Conservation (phyloP, 176 grass and related monocot genomes). For the Aegilops speltoides region DNA sequence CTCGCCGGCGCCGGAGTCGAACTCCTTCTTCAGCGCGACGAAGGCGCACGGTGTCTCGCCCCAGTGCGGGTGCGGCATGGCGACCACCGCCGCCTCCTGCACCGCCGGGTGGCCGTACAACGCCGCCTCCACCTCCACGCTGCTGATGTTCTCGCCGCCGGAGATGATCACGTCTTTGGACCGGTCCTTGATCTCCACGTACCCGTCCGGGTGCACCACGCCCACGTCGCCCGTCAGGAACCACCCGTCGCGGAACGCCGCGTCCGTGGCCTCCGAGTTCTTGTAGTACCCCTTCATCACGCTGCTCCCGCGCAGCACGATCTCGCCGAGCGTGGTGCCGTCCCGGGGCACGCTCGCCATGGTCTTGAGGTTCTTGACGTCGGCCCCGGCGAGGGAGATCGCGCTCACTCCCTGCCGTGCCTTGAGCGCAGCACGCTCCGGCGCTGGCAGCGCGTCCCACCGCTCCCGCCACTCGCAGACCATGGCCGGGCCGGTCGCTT, state of each 20-base stretch:
- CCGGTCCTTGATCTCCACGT: conserved; percentile 73
- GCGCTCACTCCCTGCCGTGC: conserved; percentile 59
- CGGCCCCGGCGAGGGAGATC: conserved; percentile 43
- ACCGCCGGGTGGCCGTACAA: conserved; percentile 61
- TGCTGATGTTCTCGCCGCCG: conserved; percentile 85
- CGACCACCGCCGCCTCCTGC: conserved; percentile 52
- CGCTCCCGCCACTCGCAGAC: conserved; percentile 58
- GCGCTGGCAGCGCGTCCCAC: conserved; percentile 39
- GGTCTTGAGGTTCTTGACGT: conserved; percentile 50
- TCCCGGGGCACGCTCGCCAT: conserved; percentile 54
- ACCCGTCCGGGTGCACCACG: conserved; percentile 63
- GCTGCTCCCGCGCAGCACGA: conserved; percentile 58
- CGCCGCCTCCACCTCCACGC: conserved; percentile 59
- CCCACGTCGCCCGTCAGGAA: conserved; percentile 64
- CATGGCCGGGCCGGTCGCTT: conserved; percentile 56
- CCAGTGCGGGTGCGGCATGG: conserved; percentile 59
- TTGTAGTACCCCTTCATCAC: conserved; percentile 65
- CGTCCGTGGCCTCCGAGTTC: neutral
- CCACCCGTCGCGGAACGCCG: conserved; percentile 51
- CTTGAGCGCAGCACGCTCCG: conserved; percentile 35
- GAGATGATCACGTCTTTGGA: conserved; percentile 79
- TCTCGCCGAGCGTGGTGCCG: conserved; percentile 47
- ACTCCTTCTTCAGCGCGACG: conserved; percentile 42
- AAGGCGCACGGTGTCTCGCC: conserved; percentile 63
- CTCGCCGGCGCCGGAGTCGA: conserved; percentile 9